Base-by-base conservation (phyloP, 805 yeast species). In the Myxozyma sirexii region DNA sequence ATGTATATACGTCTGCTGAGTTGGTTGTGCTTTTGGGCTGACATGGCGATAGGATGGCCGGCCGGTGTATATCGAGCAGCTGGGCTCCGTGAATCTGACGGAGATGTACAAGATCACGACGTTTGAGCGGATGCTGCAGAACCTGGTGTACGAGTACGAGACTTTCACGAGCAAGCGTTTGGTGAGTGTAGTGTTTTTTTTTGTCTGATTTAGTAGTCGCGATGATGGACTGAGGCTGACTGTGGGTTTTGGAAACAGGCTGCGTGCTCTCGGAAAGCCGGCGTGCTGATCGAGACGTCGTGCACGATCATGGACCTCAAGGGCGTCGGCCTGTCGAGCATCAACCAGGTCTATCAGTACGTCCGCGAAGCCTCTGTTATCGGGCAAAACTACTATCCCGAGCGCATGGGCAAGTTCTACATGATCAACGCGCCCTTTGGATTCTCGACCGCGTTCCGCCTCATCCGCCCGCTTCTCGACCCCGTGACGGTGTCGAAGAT, bases 311-410 rank as follows among this genome's bases (percentile, higher is more conserved):
- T 94, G 79, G 99, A 94, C 73, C 81, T 94, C 73, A 94, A 94
- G 78, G 97, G 97, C 35, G 91, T 93, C 58, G 89, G 97, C 26
- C 80, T 94, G 60, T 79, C 87, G 24, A 77, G 94, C 49, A 96
- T 96, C 26, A 84, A 86, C 65, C 90, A 87, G 72, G 99, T 94
- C 44, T 79, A 90, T 65, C 80, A 86, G 12, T 94, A 91, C 75
- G 96, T 94, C 56, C 85, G 86, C 73, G 97, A 92, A 76, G 97
- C 99, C 8, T 89, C 97, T 13, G 79, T 82, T 70, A 90, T 94
- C 69, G 97, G 98, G 60, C 99, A 94, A 80, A 90, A 94, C 78
- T 93, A 89, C 77, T 94, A 94, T 74, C 99, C 99, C 15, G 99
- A 94, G 80, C 88, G 98, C 76, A 94, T 94, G 99, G 99, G 99